Evolutionary conservation across 108 stramenopile genomes (phyloP).

Genomic region (Aurantiochytrium sp.): DNA sequence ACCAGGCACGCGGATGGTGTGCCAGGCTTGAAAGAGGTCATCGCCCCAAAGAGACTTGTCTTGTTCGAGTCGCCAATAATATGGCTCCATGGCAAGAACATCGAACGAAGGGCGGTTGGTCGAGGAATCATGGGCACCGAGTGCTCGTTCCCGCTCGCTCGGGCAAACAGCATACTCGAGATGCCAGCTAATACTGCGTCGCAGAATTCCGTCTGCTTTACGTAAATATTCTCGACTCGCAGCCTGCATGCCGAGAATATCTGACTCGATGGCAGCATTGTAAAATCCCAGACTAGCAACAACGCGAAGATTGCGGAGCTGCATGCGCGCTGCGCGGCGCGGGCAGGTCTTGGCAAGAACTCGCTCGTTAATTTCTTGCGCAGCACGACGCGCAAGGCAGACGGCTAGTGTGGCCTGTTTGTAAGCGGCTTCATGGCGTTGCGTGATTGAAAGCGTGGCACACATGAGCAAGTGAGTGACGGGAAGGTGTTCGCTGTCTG

Average conservation of each 20-base stretch:
- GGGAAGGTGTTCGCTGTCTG: neutral
- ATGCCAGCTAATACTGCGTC: neutral
- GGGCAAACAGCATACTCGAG: neutral
- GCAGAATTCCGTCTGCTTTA: neutral
- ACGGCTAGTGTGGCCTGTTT: neutral
- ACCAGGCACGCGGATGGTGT: neutral
- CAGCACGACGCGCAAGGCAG: neutral
- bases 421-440: neutral
- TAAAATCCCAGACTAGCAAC: neutral
- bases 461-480: neutral
- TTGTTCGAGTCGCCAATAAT: neutral
- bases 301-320: neutral
- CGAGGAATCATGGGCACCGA: neutral
- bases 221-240: neutral
- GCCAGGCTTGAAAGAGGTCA: neutral
- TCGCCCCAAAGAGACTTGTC: neutral
- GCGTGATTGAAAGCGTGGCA: neutral
- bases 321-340: neutral
- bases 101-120: neutral
- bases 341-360: neutral
- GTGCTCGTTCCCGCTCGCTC: neutral
- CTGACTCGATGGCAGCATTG: neutral
- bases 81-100: neutral
- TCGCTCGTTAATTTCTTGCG: neutral
- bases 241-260: neutral